These are phyloP conservation scores for Excoecaria cochinchinensis DNA, from an alignment of 345 rosid species.

Conservation along the genomic window DNA sequence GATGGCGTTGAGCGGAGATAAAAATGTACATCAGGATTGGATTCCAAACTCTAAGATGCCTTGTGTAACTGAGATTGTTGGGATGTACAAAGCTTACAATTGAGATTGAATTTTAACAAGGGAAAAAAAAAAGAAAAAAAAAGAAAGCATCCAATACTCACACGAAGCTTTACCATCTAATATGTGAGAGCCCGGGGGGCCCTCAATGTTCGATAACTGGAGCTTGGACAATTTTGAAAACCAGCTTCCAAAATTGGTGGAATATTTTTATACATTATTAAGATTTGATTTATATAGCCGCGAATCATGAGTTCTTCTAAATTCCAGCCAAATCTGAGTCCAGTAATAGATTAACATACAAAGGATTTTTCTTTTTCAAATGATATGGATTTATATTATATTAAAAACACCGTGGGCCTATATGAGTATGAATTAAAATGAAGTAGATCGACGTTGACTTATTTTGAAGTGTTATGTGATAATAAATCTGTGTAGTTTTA, in stretches of 20 bases:
- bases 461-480: too few species aligned
- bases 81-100: slow-evolving; percentile 7
- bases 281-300: too few species aligned
- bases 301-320: too few species aligned
- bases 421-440: too few species aligned
- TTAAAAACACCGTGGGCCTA: too few species aligned
- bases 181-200: background rate
- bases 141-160: background rate
- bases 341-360: too few species aligned
- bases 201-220: background rate
- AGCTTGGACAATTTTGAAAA: too few species aligned
- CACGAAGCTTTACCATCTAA: background rate
- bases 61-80: slow-evolving; percentile 17
- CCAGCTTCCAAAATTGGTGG: background rate
- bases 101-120: slow-evolving; percentile 21
- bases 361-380: too few species aligned
- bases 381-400: too few species aligned
- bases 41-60: slow-evolving; percentile 1
- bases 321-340: too few species aligned
- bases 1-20: slow-evolving; percentile 48
- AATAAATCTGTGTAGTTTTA: too few species aligned
- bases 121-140: background rate
- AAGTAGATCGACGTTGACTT: too few species aligned
- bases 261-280: background rate
- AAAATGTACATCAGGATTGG: background rate